Evolutionary conservation across 2,329 filamentous ascomycete species (phyloP), one percentile per base, ranked within the genome.

Genomic region (Dryadomyces sulphureus): DNA sequence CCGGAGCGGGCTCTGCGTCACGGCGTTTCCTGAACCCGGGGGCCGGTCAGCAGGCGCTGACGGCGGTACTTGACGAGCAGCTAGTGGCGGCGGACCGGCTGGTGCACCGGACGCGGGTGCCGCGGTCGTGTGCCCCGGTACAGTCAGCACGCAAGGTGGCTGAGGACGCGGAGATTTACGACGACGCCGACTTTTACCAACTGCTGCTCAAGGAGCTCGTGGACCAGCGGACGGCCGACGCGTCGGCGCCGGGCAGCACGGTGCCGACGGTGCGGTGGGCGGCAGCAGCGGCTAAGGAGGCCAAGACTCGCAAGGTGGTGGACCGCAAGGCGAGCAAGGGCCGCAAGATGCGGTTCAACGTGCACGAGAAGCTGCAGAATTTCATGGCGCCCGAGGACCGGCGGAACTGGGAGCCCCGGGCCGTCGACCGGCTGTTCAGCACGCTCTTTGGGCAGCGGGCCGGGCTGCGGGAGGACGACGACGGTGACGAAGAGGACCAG

Each of bases 281-380:
- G 17, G 78, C 83, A 65, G 75, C 79, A 25, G 79, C 83, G 32
- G 72, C 78, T 35, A 77, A 83, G 58, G 83, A 88, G 56, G 81
- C 79, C 46, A 94, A 90, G 69, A 73, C 82, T 48, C 83, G 84
- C 64, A 84, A 85, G 59, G 75, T 81, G 25, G 84, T 96, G 5
- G 92, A 98, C 61, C 89, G 89, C 19, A 92, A 89, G 60, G 92
- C 92, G 0, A 94, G 86, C 60, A 96, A 96, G 65, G 92, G 92
- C 6, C 72, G 92, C 43, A 95, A 95, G 67, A 76, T 98, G 73
- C 75, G 87, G 35, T 98, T 90, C 64, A 92, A 85, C 16, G 87
- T 95, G 40, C 89, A 96, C 59, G 90, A 96, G 67, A 96, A 96
- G 68, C 64, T 98, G 57, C 86, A 94, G 66, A 95, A 95, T 62